These are phyloP conservation scores for Pseudocercospora fuligena DNA, from an alignment of 2,329 filamentous ascomycete species.

Conservation along the genomic window DNA sequence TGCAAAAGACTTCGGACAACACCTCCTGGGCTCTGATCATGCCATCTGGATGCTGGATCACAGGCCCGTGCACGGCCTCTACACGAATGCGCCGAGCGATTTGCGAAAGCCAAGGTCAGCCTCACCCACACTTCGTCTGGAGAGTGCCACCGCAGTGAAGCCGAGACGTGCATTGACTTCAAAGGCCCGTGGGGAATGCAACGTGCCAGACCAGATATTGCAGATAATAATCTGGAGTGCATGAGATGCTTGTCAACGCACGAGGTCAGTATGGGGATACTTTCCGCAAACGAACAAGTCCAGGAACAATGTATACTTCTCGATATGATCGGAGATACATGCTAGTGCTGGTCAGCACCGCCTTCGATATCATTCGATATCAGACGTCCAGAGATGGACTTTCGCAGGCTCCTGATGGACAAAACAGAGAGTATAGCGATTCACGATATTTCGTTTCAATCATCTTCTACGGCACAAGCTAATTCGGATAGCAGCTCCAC, in stretches of 20 bases:
- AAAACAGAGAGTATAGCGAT: too few relatives aligned
- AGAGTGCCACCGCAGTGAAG: slow-evolving; percentile 1
- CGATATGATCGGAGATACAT: too few relatives aligned
- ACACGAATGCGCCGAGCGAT: not conserved
- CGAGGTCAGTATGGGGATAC: not conserved
- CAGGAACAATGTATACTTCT: too few relatives aligned
- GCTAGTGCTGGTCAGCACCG: not conserved
- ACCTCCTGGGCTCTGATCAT: too few relatives aligned
- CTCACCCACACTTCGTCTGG: not conserved
- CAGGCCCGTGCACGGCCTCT: not conserved
- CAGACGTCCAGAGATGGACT: not conserved
- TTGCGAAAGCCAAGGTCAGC: not conserved
- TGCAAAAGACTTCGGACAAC: too few relatives aligned
- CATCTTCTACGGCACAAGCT: not conserved
- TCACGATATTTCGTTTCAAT: not conserved
- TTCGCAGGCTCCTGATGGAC: too few relatives aligned
- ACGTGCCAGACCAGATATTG: not conserved
- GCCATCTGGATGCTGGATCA: not conserved
- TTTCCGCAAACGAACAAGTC: not conserved
- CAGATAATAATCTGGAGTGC: slow-evolving; percentile 6
- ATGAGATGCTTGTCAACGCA: not conserved
- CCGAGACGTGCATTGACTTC: slow-evolving; percentile 4
- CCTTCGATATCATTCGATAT: too few relatives aligned
- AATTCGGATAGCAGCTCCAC: slow-evolving; percentile 29
- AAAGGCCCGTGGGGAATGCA: not conserved